phyloP scores from a whole-genome alignment of 2,329 filamentous ascomycete species.

The Xylaria sp. region DNA sequence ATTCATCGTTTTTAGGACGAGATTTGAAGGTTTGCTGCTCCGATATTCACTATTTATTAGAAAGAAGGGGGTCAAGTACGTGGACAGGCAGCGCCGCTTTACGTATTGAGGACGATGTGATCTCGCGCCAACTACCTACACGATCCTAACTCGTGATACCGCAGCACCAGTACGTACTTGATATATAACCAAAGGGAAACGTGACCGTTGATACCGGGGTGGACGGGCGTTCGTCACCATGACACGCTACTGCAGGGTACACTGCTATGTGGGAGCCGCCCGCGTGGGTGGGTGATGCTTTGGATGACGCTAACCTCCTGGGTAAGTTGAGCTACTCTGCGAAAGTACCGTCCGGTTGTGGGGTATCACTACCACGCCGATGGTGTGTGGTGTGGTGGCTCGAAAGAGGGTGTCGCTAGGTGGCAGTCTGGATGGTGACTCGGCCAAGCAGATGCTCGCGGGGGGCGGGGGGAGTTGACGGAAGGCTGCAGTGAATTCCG shows the following conservation, averaged over 20 bases:
- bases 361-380: no score
- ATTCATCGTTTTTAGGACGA: no score
- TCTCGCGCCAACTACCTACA: background rate
- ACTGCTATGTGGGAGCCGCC: no score
- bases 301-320: background rate
- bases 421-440: background rate
- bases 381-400: background rate
- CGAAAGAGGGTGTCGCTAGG: background rate
- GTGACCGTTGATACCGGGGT: background rate
- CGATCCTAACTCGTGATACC: background rate
- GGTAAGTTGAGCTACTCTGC: no score
- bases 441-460: background rate
- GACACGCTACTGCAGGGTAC: slow-evolving; percentile 4
- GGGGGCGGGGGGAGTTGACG: background rate
- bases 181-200: background rate
- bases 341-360: no score
- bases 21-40: no score
- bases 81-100: no score
- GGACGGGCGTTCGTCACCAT: background rate
- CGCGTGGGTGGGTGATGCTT: background rate
- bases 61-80: no score
- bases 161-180: background rate
- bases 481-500: background rate
- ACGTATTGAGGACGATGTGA: background rate
- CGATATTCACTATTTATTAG: no score